phyloP scores from a whole-genome alignment of 352 stramenopile genomes.

The Globisporangium iwayamae region DNA sequence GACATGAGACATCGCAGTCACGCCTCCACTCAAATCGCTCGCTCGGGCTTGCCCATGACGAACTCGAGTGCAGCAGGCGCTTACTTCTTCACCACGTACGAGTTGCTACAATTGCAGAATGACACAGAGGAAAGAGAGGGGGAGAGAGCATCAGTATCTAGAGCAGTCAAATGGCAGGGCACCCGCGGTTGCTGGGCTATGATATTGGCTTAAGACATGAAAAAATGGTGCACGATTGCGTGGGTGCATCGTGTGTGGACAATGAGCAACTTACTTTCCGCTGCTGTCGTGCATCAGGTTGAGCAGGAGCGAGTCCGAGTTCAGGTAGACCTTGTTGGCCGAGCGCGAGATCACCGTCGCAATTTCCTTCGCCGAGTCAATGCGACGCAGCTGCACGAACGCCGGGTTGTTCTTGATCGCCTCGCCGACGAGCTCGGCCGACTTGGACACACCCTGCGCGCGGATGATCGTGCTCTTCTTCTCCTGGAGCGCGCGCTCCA shows the following conservation, averaged over 20 bases:
- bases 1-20: conserved; percentile 9
- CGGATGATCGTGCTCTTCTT: conserved; percentile 99
- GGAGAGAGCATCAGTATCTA: conserved; percentile 2
- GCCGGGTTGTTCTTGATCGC: conserved; percentile 99
- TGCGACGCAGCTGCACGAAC: conserved; percentile 98
- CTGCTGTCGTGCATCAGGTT: conserved; percentile 90
- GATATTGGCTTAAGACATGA: conserved; percentile 8
- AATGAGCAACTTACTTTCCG: conserved; percentile 38
- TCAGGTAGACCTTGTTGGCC: conserved; percentile 98
- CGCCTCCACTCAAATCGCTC: not conserved
- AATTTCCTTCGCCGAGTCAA: conserved; percentile 99
- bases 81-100: conserved; percentile 8
- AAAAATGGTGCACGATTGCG: not conserved
- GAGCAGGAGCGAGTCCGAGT: conserved; percentile 96
- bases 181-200: not conserved
- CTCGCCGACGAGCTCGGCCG: conserved; percentile 96
- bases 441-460: conserved; percentile 97
- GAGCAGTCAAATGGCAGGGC: not conserved
- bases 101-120: conserved; percentile 8
- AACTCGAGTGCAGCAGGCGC: not conserved
- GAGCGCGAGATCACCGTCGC: conserved; percentile 93
- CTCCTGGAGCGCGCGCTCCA: conserved; percentile 98
- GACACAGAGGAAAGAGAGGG: not conserved
- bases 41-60: not conserved
- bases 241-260: not conserved